Evolutionary conservation across 2,329 filamentous ascomycete species (phyloP), one percentile per base, ranked within the genome.

Genomic region (Tolypocladium ovalisporum): DNA sequence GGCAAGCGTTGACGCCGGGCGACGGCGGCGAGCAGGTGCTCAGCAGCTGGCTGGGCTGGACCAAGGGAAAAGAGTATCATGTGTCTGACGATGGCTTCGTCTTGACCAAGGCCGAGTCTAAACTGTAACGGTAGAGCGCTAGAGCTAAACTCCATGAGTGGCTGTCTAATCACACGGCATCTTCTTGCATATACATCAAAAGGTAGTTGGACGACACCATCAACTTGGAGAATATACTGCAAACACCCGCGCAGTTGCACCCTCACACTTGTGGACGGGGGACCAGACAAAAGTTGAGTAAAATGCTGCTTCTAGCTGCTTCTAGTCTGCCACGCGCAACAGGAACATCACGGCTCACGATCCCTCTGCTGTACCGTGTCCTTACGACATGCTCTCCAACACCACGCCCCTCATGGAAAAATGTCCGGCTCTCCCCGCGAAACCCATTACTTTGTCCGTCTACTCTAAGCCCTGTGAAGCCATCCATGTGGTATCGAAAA

Each of bases 21-120:
- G 74, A 85, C 29, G 89, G 88, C 5, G 91, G 90, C 1, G 86
- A 90, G 68, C 81, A 84, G 55, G 79, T 81, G 4, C 68, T 97
- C 60, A 73, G 73, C 54, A 70, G 79, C 54, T 97, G 93, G 93
- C 76, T 87, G 63, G 89, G 90, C 0, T 95, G 90, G 90, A 79
- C 75, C 59, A 81, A 76, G 64, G 90, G 88, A 1, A 77, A 73
- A 59, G 83, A 96, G 36, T 96, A 86, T 68, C 79, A 83, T n/a
- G 75, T 89, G 2, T 71, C 78, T 34, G 74, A 82, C 34, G 88
- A 87, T 0, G 85, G 82, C 0, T 69, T 90, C 60, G 79, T 86
- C 24, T 71, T 76, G 60, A 79, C 61, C 8, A 61, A 54, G 54
- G 54, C 9, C 37, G 65, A 54, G 56, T 66, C 71, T 6, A 75